Conservation (phyloP, 805 yeast genomes). For the Starmerella floris region DNA sequence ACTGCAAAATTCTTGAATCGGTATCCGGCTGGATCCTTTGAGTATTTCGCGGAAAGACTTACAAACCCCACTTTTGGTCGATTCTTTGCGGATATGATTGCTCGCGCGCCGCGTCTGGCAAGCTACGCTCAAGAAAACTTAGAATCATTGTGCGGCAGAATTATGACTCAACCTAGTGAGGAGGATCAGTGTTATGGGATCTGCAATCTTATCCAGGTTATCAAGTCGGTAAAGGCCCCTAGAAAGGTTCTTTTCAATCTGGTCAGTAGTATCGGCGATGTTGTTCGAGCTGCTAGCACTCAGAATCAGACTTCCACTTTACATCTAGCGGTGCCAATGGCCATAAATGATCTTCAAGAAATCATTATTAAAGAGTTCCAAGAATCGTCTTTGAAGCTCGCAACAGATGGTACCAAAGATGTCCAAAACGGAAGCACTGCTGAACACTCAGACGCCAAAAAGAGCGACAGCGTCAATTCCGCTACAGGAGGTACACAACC, state of each 20-base stretch:
- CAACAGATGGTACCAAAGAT: not conserved
- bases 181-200: conserved; percentile 50
- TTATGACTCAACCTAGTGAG: conserved; percentile 37
- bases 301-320: conserved; percentile 42
- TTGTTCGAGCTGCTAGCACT: conserved; percentile 33
- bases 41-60: conserved; percentile 55
- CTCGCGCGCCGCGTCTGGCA: conserved; percentile 40
- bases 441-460: not conserved
- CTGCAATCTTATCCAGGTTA: conserved; percentile 48
- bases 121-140: conserved; percentile 42
- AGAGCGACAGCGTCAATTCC: not conserved
- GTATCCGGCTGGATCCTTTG: conserved; percentile 61
- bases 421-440: too few relatives aligned
- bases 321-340: conserved; percentile 60
- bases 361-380: conserved; percentile 25
- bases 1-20: conserved; percentile 74
- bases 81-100: conserved; percentile 53
- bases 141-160: conserved; percentile 35
- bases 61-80: conserved; percentile 51
- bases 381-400: not conserved
- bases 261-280: conserved; percentile 33
- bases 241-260: conserved; percentile 9
- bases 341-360: conserved; percentile 47
- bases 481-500: not conserved
- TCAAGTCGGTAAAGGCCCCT: conserved; percentile 1